Evolutionary conservation across 768 basidiomycete species (phyloP), one percentile per base, ranked within the genome.

Genomic region (Kwoniella pini): DNA sequence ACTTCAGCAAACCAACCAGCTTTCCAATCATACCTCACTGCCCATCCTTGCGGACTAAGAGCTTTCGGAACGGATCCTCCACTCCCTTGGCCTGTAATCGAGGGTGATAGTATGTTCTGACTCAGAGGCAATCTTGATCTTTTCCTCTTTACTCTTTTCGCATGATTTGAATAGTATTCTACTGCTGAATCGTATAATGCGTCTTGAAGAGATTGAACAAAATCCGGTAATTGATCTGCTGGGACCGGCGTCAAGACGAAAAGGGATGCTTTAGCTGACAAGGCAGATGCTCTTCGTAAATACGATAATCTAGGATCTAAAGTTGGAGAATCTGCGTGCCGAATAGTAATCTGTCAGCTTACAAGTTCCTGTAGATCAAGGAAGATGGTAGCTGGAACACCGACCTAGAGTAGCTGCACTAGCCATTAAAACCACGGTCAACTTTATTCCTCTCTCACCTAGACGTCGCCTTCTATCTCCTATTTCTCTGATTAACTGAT

Each of bases 1-100:
- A 97, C 92, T 78, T 99, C 95, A 0, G 95, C 92, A 77, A 97
- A 98, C 68, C 89, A 88, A 0, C 89, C 96, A 84, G 94, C 89
- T 80, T 98, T 99, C 82, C 92, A 98, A 75, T 97, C 94, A 72
- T 97, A 97, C 28, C 96, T 82, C 19, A 95, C 92, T 0, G 89
- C 91, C 95, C 94, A 99, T 0, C 94, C 94, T 77, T 91, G 87
- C 0, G 88, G 84, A 27, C 89, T 82, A 4, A 96, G 80, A 0
- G 88, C 86, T 17, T 87, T 85, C 15, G 60, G 52, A 9, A 33
- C 21, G 2, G 51, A 57, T 12, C 57, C 50, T 2, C 62, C 45
- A 39, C 38, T 38, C 76, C 39, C 76, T 76, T 13, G 52, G 10
- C 33, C 27, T 6, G 36, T 27, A 2, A n/a, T 27, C 9, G 48